Conservation (phyloP, 371 early-diverging fungal species). For the Blastocladiella emersonii region DNA sequence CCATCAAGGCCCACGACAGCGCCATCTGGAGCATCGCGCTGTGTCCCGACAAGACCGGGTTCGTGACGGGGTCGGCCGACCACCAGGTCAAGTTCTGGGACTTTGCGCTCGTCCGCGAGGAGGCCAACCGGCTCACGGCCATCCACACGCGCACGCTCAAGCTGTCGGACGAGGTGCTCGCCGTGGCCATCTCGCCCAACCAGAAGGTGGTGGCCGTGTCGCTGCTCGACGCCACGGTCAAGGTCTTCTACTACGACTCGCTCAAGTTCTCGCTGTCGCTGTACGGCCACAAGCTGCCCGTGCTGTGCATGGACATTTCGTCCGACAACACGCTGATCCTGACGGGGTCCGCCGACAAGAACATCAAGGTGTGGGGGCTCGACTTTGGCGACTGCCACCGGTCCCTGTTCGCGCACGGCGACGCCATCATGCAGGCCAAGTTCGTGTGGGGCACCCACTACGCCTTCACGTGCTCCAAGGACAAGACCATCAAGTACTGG, state of each 20-base stretch:
- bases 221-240: slow-evolving; percentile 84
- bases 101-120: slow-evolving; percentile 33
- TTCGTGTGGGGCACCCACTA: slow-evolving; percentile 91
- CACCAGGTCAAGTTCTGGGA: slow-evolving; percentile 95
- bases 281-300: slow-evolving; percentile 94
- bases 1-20: slow-evolving; percentile 76
- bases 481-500: slow-evolving; percentile 85
- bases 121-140: slow-evolving; percentile 42
- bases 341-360: slow-evolving; percentile 89
- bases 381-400: slow-evolving; percentile 98
- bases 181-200: slow-evolving; percentile 70
- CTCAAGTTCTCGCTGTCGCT: slow-evolving; percentile 89
- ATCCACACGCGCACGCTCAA: slow-evolving; percentile 77
- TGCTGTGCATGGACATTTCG: slow-evolving; percentile 88
- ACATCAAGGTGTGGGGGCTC: slow-evolving; percentile 92
- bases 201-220: slow-evolving; percentile 77
- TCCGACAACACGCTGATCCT: slow-evolving; percentile 76
- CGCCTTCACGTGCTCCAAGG: slow-evolving; percentile 80
- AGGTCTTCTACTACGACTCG: slow-evolving; percentile 87
- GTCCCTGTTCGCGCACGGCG: slow-evolving; percentile 84
- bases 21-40: slow-evolving; percentile 74
- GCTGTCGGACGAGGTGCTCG: slow-evolving; percentile 84
- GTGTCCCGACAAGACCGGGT: slow-evolving; percentile 72
- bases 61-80: slow-evolving; percentile 85
- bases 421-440: slow-evolving; percentile 67